These are phyloP conservation scores for Moesziomyces sp. DNA, from an alignment of 1,284 basidiomycete genomes.

Conservation along the genomic window DNA sequence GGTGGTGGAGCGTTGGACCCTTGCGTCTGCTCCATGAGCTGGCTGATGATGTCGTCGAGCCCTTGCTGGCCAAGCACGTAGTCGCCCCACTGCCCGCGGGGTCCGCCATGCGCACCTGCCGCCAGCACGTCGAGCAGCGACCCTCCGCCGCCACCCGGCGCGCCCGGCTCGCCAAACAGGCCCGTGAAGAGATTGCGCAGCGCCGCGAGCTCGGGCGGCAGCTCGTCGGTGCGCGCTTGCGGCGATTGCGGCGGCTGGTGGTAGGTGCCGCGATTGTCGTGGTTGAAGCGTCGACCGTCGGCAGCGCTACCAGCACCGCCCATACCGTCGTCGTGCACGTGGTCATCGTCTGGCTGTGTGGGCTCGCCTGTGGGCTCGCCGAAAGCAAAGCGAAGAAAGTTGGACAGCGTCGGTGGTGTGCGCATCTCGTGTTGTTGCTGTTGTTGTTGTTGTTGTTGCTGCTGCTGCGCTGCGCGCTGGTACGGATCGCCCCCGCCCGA, in stretches of 20 bases:
- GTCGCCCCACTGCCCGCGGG: conserved; percentile 51
- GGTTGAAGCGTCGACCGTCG: conserved; percentile 59
- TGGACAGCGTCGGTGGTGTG: conserved; percentile 30
- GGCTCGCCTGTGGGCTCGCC: conserved; percentile 22
- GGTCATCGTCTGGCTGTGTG: conserved; percentile 8
- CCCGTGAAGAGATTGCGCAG: conserved; percentile 53
- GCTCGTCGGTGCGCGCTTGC: conserved; percentile 7
- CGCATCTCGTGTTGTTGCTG: conserved; percentile 4
- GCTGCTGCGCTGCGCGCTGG: conserved; percentile 20
- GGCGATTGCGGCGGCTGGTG: conserved; percentile 28
- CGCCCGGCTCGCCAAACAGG: conserved; percentile 46
- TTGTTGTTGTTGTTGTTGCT: conserved; percentile 8
- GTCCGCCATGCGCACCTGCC: conserved; percentile 27
- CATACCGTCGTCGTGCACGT: conserved; percentile 62
- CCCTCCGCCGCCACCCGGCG: conserved; percentile 25
- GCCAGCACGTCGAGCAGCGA: conserved; percentile 48
- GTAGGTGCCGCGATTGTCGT: conserved; percentile 45
- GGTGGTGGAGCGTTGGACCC: conserved; percentile 53
- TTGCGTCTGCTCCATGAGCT: conserved; percentile 62
- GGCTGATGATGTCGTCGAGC: conserved; percentile 60
- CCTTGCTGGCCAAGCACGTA: conserved; percentile 58
- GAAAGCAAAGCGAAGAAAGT: conserved; percentile 45
- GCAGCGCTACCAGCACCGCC: conserved; percentile 57
- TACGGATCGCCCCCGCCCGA: conserved; percentile 28
- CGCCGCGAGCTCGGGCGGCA: conserved; percentile 52